These are phyloP conservation scores for Areca catechu DNA, from an alignment of 176 grass and related monocot species.

Conservation along the genomic window DNA sequence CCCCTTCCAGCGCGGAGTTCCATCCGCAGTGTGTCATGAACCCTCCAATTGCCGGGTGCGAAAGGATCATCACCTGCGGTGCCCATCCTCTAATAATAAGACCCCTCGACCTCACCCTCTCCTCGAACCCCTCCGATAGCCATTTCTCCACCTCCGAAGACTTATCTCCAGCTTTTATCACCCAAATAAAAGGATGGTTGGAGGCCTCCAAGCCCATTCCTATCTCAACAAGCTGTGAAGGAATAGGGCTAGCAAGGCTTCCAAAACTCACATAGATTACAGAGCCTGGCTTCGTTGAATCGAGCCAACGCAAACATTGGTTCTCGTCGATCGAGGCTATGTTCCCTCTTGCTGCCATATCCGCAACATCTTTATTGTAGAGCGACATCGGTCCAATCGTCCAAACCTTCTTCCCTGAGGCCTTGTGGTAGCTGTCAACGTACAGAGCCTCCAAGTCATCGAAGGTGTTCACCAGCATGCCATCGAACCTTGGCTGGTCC, in stretches of 20 bases:
- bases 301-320: not conserved
- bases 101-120: not conserved
- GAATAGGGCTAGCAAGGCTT: not conserved
- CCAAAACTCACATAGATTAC: slow-evolving; percentile 1
- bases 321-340: not conserved
- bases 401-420: not conserved
- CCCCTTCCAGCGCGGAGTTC: slow-evolving; percentile 30
- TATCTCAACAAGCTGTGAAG: not conserved
- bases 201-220: slow-evolving; percentile 4
- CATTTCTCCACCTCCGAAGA: not conserved
- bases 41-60: slow-evolving; percentile 19
- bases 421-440: slow-evolving; percentile 3
- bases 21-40: slow-evolving; percentile 45
- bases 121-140: slow-evolving; percentile 1
- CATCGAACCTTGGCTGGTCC: slow-evolving; percentile 11
- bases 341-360: not conserved
- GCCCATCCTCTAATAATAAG: slow-evolving; percentile 31
- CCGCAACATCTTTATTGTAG: not conserved
- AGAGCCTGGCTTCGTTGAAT: not conserved
- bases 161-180: slow-evolving; percentile 1
- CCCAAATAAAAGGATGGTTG: not conserved
- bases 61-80: slow-evolving; percentile 22
- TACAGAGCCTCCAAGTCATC: slow-evolving; percentile 20
- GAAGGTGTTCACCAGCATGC: slow-evolving; percentile 21
- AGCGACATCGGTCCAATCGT: not conserved